Conservation (phyloP, 1,284 basidiomycete species). For the Sphagnurus paluster region DNA sequence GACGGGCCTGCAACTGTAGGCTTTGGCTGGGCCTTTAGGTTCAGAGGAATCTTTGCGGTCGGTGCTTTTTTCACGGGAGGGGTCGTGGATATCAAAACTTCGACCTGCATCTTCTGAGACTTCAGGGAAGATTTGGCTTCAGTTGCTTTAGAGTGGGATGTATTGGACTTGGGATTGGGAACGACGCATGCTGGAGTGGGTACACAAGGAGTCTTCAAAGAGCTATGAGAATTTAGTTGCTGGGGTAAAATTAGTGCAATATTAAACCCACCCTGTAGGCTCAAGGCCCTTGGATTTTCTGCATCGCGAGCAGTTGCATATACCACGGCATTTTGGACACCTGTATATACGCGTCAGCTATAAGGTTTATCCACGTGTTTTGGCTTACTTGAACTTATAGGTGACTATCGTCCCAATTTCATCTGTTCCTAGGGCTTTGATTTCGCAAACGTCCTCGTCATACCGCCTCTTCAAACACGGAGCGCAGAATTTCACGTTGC, state of each 20-base stretch:
- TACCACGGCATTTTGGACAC: conserved; percentile 65
- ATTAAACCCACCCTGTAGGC: conserved; percentile 50
- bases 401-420: conserved; percentile 28
- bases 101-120: neutral
- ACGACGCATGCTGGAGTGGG: no score
- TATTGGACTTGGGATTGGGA: neutral
- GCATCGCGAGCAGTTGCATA: conserved; percentile 67
- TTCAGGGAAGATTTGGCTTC: no score
- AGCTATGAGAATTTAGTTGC: neutral
- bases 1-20: neutral
- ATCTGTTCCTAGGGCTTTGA: conserved; percentile 33
- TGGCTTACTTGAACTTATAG: conserved; percentile 56
- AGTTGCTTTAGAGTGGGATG: neutral
- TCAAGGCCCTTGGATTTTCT: conserved; percentile 60
- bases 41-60: neutral
- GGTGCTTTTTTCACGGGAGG: neutral
- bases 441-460: conserved; percentile 48
- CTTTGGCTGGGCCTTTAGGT: neutral
- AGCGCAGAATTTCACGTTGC: conserved; percentile 61
- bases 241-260: no score
- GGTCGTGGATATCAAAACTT: conserved; percentile 5
- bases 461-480: conserved; percentile 69
- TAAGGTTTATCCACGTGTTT: neutral
- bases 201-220: conserved; percentile 16
- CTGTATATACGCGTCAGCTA: conserved; percentile 32